These are phyloP conservation scores for Huntiella savannae DNA, from an alignment of 2,329 filamentous ascomycete genomes.

Conservation along the genomic window DNA sequence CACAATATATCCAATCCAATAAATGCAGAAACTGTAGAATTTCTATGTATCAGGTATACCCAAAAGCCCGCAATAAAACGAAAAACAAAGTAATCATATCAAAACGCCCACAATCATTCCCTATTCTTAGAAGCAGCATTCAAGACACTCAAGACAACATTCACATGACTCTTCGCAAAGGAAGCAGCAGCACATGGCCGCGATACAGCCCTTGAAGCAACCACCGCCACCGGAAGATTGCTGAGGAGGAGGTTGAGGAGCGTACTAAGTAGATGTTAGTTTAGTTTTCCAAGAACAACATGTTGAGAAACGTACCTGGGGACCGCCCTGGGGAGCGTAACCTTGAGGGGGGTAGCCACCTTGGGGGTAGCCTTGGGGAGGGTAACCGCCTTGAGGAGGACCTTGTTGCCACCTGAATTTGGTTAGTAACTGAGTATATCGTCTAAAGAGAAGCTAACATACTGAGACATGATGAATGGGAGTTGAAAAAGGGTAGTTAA, in stretches of 20 bases:
- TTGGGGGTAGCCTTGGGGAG: conserved; percentile 15
- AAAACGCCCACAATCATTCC: no score
- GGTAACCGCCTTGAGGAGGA: conserved; percentile 15
- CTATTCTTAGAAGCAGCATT: no score
- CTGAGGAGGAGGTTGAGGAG: conserved; percentile 17
- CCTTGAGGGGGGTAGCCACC: conserved; percentile 15
- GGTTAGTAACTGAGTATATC: conserved; percentile 1
- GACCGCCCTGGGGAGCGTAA: conserved; percentile 15
- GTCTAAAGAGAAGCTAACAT: not conserved
- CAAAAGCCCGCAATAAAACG: no score
- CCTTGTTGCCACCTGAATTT: conserved; percentile 10
- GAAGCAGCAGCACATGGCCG: conserved; percentile 26
- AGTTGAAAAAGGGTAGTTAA: not conserved
- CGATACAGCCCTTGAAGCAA: conserved; percentile 24
- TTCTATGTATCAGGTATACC: no score
- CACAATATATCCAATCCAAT: no score
- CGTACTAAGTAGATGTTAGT: conserved; percentile 14
- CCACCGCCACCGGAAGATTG: conserved; percentile 21
- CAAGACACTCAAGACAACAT: conserved; percentile 16
- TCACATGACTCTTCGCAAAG: conserved; percentile 26
- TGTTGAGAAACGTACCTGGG: not conserved
- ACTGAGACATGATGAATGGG: not conserved
- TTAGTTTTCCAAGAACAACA: not conserved
- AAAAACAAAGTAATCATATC: not conserved
- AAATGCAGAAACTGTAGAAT: no score